phyloP scores from a whole-genome alignment of 768 basidiomycete species.

The Vishniacozyma victoriae region DNA sequence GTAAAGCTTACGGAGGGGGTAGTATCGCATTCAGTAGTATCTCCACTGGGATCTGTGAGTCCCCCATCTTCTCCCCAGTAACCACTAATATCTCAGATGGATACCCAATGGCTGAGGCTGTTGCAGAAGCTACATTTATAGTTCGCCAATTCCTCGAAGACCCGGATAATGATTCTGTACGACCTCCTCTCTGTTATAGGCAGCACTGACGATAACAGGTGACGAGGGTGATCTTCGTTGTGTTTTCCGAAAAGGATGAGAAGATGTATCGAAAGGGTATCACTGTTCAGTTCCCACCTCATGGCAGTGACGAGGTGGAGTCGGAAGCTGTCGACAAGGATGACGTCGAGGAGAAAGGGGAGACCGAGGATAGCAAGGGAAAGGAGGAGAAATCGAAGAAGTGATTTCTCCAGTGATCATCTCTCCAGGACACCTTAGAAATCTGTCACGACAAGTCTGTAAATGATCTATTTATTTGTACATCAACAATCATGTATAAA shows the following conservation, averaged over 20 bases:
- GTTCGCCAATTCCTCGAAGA: slow-evolving; percentile 32
- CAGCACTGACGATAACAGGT: slow-evolving; percentile 17
- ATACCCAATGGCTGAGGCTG: slow-evolving; percentile 47
- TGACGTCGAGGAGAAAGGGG: too few species aligned
- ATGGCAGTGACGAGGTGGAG: too few species aligned
- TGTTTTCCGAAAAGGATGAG: slow-evolving; percentile 36
- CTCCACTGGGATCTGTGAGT: slow-evolving; percentile 46
- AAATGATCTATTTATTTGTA: too few species aligned
- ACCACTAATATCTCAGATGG: slow-evolving; percentile 30
- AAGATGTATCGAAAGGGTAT: slow-evolving; percentile 28
- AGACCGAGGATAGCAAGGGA: too few species aligned
- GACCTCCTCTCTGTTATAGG: slow-evolving; percentile 1
- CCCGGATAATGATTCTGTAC: slow-evolving; percentile 19
- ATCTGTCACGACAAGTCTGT: too few species aligned
- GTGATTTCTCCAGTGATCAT: too few species aligned
- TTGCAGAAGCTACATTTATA: slow-evolving; percentile 41
- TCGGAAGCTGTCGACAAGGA: too few species aligned
- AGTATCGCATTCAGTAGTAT: slow-evolving; percentile 46
- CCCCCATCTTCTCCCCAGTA: neutral
- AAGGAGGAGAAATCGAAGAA: too few species aligned
- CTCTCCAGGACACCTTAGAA: too few species aligned
- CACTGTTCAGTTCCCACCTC: slow-evolving; percentile 40
- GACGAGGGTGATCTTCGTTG: slow-evolving; percentile 39
- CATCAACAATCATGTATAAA: too few species aligned
- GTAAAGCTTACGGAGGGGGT: slow-evolving; percentile 28